Percentiles rank a stretch among this genome's conserved stretches.
These are phyloP conservation scores for Lithospermum erythrorhizon DNA, from an alignment of 257 asterid genomes.

Conservation along the genomic window DNA sequence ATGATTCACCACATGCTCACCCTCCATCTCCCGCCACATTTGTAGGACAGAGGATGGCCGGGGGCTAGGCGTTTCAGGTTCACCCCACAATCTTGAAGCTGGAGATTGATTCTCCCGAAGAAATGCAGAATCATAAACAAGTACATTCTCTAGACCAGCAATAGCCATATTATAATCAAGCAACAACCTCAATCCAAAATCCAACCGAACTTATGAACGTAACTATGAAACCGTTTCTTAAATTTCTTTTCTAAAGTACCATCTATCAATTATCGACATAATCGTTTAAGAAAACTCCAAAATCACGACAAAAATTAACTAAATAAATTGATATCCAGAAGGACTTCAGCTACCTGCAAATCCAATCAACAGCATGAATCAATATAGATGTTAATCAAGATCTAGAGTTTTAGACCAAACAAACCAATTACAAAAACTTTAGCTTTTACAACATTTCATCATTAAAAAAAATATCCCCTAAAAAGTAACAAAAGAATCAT, in stretches of 20 bases:
- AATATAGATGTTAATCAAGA: neutral
- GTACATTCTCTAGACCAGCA: conserved; percentile 49
- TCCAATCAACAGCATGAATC: neutral
- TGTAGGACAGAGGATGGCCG: conserved; percentile 66
- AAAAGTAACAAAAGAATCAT: conserved; percentile 38
- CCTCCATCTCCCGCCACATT: conserved; percentile 86
- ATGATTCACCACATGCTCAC: conserved; percentile 45
- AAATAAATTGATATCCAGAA: no score
- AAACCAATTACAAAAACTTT: neutral
- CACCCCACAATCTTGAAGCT: conserved; percentile 31
- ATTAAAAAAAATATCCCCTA: conserved; percentile 9
- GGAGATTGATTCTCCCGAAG: conserved; percentile 39
- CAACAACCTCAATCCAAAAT: conserved; percentile 11
- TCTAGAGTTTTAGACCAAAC: neutral
- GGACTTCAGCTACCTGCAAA: neutral
- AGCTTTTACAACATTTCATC: neutral
- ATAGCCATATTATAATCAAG: conserved; percentile 46
- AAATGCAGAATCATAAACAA: conserved; percentile 39
- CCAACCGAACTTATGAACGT: conserved; percentile 12
- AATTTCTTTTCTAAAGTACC: conserved; percentile 5
- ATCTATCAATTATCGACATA: neutral
- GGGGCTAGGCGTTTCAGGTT: conserved; percentile 37
- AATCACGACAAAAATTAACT: neutral
- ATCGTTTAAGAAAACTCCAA: no score
- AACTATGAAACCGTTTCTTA: conserved; percentile 8